Base-by-base conservation (phyloP, 306 rosid genomes). In the Rubus idaeus region DNA sequence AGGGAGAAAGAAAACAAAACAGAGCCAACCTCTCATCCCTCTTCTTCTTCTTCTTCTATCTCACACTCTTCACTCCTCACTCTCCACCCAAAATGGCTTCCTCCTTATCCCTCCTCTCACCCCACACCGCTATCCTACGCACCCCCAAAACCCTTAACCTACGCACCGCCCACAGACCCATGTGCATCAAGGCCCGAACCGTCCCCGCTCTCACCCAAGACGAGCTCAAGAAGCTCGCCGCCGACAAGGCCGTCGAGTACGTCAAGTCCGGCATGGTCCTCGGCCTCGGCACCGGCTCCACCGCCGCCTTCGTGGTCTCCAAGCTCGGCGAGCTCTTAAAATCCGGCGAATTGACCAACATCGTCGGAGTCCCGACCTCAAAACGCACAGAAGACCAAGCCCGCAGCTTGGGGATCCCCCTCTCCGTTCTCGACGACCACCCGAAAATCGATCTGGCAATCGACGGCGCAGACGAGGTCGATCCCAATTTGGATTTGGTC, bases 301-400 rank as follows among this genome's bases (percentile, higher is more conserved):
- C 97, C 39, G 97, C 97, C 44, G 97, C 97, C 50, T 92, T 92
- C 61, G 96, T 92, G 71, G 97, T 92, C 69, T 68, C 91, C 80
- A 92, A 90, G 77, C 93, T 92, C 58, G 97, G 96, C 51, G 63
- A 85, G 3, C 89, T 92, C 52, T 79, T 92, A 71, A 45, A 46
- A 60, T 81, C 96, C 66, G 96, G 97, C 44, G 39, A 88, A 10
- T 79, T 92, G 50, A 76, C 84, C n/a, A 21, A 90, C 87, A 90
- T 92, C 67, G 50, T 92, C 18, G 96, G 97, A 12, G 81, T 90
- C 52, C 97, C 97, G 3, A 92, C 96, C 74, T 92, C 96, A 2
- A 92, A 90, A 42, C 91, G 97, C n/a, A 92, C 97, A 0, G 97
- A 90, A 64, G 93, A 92, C 76, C 97, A 92, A 44, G 96, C 97